Evolutionary conservation across 2,329 filamentous ascomycete genomes (phyloP).

Genomic region (Calonectria fujianensis): DNA sequence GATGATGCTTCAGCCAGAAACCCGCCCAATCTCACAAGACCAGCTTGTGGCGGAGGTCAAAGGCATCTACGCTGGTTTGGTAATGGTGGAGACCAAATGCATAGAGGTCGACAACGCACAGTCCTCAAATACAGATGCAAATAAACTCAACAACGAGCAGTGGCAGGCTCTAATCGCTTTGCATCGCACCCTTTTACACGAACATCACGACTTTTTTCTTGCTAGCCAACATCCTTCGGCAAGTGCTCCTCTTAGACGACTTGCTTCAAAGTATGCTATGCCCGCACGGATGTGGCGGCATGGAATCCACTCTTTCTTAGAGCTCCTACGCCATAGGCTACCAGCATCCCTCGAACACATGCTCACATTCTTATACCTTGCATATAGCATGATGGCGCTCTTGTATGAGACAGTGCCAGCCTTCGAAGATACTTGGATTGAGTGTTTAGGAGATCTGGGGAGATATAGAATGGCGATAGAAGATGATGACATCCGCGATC

Average conservation of each 20-base stretch:
- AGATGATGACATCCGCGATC: constrained; percentile 83
- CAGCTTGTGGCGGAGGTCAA: constrained; percentile 89
- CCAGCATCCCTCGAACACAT: constrained; percentile 90
- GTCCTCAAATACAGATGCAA: constrained; percentile 65
- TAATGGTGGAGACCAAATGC: constrained; percentile 91
- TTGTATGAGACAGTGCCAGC: constrained; percentile 89
- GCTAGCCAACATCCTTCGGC: constrained; percentile 62
- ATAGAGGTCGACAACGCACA: constrained; percentile 86
- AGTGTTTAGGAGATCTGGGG: constrained; percentile 90
- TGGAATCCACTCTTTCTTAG: constrained; percentile 90
- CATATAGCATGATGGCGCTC: constrained; percentile 92
- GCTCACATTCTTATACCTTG: constrained; percentile 91
- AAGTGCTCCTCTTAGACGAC: constrained; percentile 76
- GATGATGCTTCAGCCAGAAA: constrained; percentile 58
- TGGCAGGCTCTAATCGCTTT: constrained; percentile 87
- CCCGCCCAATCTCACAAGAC: constrained; percentile 82
- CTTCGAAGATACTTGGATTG: constrained; percentile 94
- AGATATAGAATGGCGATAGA: constrained; percentile 94
- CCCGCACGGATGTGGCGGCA: constrained; percentile 96
- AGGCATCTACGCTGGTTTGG: constrained; percentile 86
- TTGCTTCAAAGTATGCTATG: constrained; percentile 92
- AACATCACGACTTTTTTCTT: constrained; percentile 89
- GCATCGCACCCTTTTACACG: constrained; percentile 66
- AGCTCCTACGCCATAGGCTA: constrained; percentile 83
- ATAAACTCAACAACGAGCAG: constrained; percentile 78